A percentile compares a stretch with the other conserved stretches of the same genome.
These are phyloP conservation scores for Thermothielavioides terrestris DNA, from an alignment of 495 filamentous ascomycete species.

Conservation along the genomic window DNA sequence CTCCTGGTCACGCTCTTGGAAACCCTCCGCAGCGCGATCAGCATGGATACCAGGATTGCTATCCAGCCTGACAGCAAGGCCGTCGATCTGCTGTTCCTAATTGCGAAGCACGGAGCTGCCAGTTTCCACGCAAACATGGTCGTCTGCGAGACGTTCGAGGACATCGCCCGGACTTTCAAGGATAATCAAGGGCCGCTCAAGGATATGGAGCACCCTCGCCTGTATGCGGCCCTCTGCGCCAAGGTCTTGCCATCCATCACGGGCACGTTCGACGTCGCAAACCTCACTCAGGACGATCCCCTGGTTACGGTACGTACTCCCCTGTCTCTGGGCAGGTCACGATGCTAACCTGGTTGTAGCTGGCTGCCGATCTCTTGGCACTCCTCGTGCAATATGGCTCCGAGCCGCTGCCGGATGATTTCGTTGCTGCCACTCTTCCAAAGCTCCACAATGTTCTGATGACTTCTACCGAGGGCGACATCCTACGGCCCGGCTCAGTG, in stretches of 20 bases:
- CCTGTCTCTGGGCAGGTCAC: background rate
- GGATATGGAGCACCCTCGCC: slow-evolving; percentile 48
- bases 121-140: slow-evolving; percentile 81
- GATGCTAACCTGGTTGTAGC: slow-evolving; percentile 27
- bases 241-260: slow-evolving; percentile 83
- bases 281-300: slow-evolving; percentile 71
- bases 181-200: slow-evolving; percentile 5
- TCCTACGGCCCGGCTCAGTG: slow-evolving; percentile 79
- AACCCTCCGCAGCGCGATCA: slow-evolving; percentile 74
- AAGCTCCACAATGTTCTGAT: slow-evolving; percentile 78
- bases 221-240: slow-evolving; percentile 71
- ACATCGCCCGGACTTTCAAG: slow-evolving; percentile 53
- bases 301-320: slow-evolving; percentile 55
- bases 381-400: slow-evolving; percentile 73
- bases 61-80: slow-evolving; percentile 56
- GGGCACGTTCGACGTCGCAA: slow-evolving; percentile 80
- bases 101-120: slow-evolving; percentile 76
- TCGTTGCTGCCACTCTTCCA: slow-evolving; percentile 75
- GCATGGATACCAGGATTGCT: slow-evolving; percentile 62
- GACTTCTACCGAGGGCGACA: slow-evolving; percentile 67
- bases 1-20: slow-evolving; percentile 85
- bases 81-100: slow-evolving; percentile 77
- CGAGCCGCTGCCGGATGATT: slow-evolving; percentile 76
- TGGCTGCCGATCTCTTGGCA: slow-evolving; percentile 76
- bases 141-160: slow-evolving; percentile 84